Percentiles rank a stretch among this genome's conserved stretches.
Evolutionary conservation across 2,329 filamentous ascomycete genomes (phyloP).

Genomic region (Trichophyton simii): DNA sequence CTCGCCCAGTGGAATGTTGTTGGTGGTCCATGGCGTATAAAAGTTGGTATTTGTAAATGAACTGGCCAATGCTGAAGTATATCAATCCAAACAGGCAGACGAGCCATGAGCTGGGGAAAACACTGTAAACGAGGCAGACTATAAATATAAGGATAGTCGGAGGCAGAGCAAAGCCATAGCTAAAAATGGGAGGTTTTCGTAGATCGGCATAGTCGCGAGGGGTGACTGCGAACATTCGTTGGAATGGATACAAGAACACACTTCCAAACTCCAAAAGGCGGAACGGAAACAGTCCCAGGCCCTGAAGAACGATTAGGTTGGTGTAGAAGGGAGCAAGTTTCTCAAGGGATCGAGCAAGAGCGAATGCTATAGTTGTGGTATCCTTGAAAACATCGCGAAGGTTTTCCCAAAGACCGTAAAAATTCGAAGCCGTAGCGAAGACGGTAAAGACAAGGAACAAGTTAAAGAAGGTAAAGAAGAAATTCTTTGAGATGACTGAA

Average conservation of each 20-base stretch:
- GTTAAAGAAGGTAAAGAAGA: constrained; percentile 99
- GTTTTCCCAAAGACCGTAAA: constrained; percentile 51
- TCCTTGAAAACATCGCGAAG: constrained; percentile 65
- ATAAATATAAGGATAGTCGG: constrained; percentile 89
- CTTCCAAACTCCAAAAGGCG: constrained; percentile 80
- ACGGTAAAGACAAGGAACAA: constrained; percentile 91
- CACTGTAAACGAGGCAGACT: constrained; percentile 88
- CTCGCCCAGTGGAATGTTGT: constrained; percentile 81
- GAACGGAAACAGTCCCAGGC: constrained; percentile 85
- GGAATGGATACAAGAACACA: constrained; percentile 70
- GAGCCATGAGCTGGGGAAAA: constrained; percentile 65
- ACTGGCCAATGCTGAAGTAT: constrained; percentile 59
- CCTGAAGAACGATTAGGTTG: constrained; percentile 88
- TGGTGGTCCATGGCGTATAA: constrained; percentile 97
- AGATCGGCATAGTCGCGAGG: constrained; percentile 81
- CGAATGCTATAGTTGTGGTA: constrained; percentile 62
- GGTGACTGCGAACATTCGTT: constrained; percentile 65
- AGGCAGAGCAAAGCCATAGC: constrained; percentile 90
- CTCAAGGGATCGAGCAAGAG: constrained; percentile 64
- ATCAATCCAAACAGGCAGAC: constrained; percentile 66
- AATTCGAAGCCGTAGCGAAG: constrained; percentile 65
- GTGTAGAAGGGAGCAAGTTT: constrained; percentile 72
- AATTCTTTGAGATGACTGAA: constrained; percentile 94
- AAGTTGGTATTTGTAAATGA: constrained; percentile 93
- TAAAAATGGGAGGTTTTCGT: constrained; percentile 71